Conservation (phyloP, 495 filamentous ascomycete genomes). For the Chaetomium fimeti region DNA sequence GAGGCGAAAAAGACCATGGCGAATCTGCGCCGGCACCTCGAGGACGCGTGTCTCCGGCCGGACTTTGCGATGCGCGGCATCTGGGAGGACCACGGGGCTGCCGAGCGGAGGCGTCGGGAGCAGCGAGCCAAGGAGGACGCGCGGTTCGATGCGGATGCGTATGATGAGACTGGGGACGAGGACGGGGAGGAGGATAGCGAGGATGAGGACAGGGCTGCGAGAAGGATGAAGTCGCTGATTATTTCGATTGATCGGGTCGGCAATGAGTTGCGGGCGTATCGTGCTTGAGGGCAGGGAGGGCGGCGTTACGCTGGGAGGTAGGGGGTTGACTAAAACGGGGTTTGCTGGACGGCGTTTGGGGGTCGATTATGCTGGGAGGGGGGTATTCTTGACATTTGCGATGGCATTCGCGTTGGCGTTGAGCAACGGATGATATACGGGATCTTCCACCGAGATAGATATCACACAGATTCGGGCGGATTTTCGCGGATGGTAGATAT, state of each 20-base stretch:
- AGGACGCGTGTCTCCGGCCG: conserved; percentile 17
- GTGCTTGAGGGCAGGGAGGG: conserved; percentile 6
- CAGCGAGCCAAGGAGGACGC: conserved; percentile 7
- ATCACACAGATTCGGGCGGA: conserved; percentile 3
- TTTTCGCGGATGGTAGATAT: conserved; percentile 3
- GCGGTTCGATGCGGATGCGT: conserved; percentile 18
- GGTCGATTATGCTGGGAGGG: background rate
- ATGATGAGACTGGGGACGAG: background rate
- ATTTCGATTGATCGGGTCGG: conserved; percentile 23
- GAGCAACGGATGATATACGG: background rate
- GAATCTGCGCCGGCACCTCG: conserved; percentile 23
- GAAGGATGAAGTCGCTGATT: conserved; percentile 20
- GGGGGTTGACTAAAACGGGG: background rate
- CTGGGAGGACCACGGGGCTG: conserved; percentile 29
- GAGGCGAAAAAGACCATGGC: conserved; percentile 14
- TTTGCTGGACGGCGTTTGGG: background rate
- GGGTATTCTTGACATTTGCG: no score
- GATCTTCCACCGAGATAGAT: background rate
- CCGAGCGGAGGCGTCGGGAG: conserved; percentile 21
- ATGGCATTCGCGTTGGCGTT: conserved; percentile 11
- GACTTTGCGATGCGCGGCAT: conserved; percentile 18
- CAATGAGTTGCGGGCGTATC: conserved; percentile 17
- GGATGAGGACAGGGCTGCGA: background rate
- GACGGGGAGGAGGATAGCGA: conserved; percentile 1
- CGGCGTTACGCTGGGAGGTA: background rate